These are phyloP conservation scores for Penicillium sp. DNA, from an alignment of 2,329 filamentous ascomycete species.

Conservation along the genomic window DNA sequence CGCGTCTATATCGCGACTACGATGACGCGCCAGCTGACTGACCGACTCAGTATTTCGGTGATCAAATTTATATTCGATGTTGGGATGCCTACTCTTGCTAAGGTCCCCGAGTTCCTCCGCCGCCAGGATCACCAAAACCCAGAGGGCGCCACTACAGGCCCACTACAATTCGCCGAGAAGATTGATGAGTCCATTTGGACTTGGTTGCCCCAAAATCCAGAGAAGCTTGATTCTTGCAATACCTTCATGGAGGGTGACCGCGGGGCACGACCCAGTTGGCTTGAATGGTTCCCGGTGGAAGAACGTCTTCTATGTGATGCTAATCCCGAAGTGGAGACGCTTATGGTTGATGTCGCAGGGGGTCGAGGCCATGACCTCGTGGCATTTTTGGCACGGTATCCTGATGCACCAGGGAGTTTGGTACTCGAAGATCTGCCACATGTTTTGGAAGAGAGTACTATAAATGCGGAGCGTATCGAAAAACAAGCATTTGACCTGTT, in stretches of 20 bases:
- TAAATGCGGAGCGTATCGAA: background rate
- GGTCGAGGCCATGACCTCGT: slow-evolving; percentile 16
- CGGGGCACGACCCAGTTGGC: slow-evolving; percentile 17
- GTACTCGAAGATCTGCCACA: slow-evolving; percentile 18
- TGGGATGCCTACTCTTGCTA: background rate
- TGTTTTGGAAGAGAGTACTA: slow-evolving; percentile 10
- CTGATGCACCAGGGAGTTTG: slow-evolving; percentile 7
- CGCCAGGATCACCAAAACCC: slow-evolving; percentile 13
- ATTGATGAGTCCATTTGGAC: slow-evolving; percentile 16
- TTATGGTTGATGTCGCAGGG: slow-evolving; percentile 25
- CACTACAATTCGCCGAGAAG: slow-evolving; percentile 23
- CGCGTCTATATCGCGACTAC: background rate
- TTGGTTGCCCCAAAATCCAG: slow-evolving; percentile 15
- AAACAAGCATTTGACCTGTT: slow-evolving; percentile 10
- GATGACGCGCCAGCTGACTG: background rate
- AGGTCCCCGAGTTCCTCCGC: slow-evolving; percentile 3
- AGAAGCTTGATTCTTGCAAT: slow-evolving; percentile 19
- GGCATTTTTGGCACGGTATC: slow-evolving; percentile 8
- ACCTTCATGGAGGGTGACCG: slow-evolving; percentile 26
- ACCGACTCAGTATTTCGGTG: background rate
- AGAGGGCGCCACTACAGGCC: slow-evolving; percentile 7
- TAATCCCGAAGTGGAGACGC: slow-evolving; percentile 6
- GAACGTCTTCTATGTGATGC: slow-evolving; percentile 21
- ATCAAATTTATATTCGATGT: background rate
- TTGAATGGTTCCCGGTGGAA: slow-evolving; percentile 25